phyloP scores from a whole-genome alignment of 2,329 filamentous ascomycete species.

The Penicillium sp. region DNA sequence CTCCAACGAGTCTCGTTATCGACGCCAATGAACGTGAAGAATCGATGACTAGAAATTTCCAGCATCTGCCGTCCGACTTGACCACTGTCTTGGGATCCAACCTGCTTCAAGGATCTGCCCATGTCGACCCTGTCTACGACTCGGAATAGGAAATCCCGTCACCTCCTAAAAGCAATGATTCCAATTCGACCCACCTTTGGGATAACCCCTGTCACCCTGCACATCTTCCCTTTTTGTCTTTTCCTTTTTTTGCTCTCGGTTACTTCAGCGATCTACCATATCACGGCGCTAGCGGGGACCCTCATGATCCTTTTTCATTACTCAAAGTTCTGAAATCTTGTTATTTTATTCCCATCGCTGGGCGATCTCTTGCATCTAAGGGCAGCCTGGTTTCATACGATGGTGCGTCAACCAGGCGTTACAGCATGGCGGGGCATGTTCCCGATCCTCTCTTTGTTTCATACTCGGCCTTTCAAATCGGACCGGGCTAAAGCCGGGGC shows the following conservation, averaged over 20 bases:
- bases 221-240: neutral
- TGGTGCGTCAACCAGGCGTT: conserved; percentile 11
- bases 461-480: conserved; percentile 9
- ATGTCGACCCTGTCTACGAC: conserved; percentile 10
- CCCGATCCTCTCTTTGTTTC: conserved; percentile 4
- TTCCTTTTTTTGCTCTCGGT: conserved; percentile 5
- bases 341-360: conserved; percentile 7
- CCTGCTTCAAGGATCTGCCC: conserved; percentile 8
- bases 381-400: conserved; percentile 2
- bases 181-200: neutral
- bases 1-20: conserved; percentile 1
- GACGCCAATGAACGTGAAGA: conserved; percentile 6
- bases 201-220: neutral
- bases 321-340: conserved; percentile 7
- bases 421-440: conserved; percentile 7
- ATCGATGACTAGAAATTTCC: neutral
- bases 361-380: conserved; percentile 10
- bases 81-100: conserved; percentile 3
- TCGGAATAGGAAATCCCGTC: conserved; percentile 10
- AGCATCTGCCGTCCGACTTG: neutral
- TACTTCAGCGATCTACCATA: conserved; percentile 17
- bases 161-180: no score
- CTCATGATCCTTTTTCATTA: conserved; percentile 3
- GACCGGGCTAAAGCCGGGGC: conserved; percentile 9
- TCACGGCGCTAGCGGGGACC: conserved; percentile 9